Conservation (phyloP, 2,329 filamentous ascomycete genomes). For the Fusarium goolgardi region DNA sequence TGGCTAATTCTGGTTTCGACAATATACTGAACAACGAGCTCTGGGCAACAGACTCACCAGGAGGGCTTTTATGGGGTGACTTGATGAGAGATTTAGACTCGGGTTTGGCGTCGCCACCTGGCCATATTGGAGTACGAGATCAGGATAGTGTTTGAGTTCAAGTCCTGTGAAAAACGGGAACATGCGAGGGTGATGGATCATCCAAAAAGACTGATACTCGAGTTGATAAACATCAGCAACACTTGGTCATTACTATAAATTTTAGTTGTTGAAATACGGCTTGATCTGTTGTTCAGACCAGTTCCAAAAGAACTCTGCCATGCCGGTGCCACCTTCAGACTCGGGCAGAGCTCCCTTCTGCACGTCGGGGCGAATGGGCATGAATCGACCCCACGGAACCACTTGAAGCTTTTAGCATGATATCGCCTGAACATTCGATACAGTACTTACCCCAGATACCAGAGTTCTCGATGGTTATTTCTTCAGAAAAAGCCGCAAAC, state of each 20-base stretch:
- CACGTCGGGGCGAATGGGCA: conserved; percentile 51
- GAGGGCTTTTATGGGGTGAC: conserved; percentile 41
- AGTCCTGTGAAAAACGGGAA: too few species aligned
- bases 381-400: conserved; percentile 53
- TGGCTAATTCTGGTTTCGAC: conserved; percentile 6
- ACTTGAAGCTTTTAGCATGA: conserved; percentile 38
- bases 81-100: conserved; percentile 40
- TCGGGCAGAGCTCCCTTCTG: conserved; percentile 47
- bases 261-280: conserved; percentile 29
- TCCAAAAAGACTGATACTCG: neutral
- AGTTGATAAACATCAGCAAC: neutral
- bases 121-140: conserved; percentile 31
- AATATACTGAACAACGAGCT: conserved; percentile 10
- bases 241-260: neutral
- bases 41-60: conserved; percentile 32
- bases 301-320: conserved; percentile 54
- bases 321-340: conserved; percentile 54
- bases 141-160: neutral
- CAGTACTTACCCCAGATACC: conserved; percentile 48
- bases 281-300: conserved; percentile 56
- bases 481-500: conserved; percentile 58
- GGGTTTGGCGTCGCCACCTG: conserved; percentile 46
- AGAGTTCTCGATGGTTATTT: conserved; percentile 55
- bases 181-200: neutral
- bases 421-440: neutral